A percentile compares a stretch with the other conserved stretches of the same genome.
phyloP scores from a whole-genome alignment of 495 filamentous ascomycete species.

The Podospora appendiculata region DNA sequence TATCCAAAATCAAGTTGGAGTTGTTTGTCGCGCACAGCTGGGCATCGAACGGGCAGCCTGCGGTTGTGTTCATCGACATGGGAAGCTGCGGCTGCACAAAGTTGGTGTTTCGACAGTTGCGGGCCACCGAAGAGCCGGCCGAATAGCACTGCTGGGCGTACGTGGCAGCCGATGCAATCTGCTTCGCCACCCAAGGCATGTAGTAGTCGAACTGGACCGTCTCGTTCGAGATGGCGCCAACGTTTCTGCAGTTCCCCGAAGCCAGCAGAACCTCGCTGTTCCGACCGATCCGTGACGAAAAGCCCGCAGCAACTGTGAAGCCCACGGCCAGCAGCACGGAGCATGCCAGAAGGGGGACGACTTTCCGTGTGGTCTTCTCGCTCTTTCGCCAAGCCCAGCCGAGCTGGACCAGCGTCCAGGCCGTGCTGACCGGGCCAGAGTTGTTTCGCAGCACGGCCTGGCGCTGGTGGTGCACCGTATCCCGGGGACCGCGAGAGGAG shows the following conservation, averaged over 20 bases:
- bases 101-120: not conserved
- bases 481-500: constrained; percentile 1
- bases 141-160: constrained; percentile 12
- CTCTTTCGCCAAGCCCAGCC: constrained; percentile 3
- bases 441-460: constrained; percentile 15
- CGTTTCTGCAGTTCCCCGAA: not conserved
- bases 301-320: not conserved
- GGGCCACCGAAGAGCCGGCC: not conserved
- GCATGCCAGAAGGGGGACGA: not conserved
- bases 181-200: not conserved
- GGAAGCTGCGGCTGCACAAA: constrained; percentile 4
- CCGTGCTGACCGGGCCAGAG: not conserved
- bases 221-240: no score
- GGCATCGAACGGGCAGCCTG: constrained; percentile 12
- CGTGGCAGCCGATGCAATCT: not conserved
- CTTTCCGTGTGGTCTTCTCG: not conserved
- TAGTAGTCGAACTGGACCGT: no score
- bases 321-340: not conserved
- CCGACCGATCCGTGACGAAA: not conserved
- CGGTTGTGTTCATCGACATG: constrained; percentile 1
- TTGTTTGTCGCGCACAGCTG: constrained; percentile 1
- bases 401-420: not conserved
- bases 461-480: constrained; percentile 12
- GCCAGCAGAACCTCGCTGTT: not conserved
- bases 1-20: constrained; percentile 10